Base-by-base conservation (phyloP, 768 basidiomycete genomes). In the Galerina marginata region DNA sequence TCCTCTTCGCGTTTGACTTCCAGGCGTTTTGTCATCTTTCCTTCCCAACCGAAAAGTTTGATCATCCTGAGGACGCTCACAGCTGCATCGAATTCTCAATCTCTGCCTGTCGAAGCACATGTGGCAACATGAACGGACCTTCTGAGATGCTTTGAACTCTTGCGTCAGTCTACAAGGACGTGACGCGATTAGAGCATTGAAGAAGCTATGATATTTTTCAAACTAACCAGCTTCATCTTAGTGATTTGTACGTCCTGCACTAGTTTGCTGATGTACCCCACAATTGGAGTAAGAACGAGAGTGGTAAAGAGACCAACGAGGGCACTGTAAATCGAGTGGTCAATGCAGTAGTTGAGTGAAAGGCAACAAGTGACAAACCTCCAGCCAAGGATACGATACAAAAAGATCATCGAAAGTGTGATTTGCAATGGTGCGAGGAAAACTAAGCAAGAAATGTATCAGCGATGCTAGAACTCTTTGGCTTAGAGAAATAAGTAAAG, bases 31-130 rank as follows among this genome's bases (percentile, higher is more conserved):
- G 80, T 77, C 71, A 89, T 83, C 50, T 85, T 80, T 54, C 81
- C 79, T 77, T 88, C 82, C 82, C 91, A 84, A 6, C 81, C 91
- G 65, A 92, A 91, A 42, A 91, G 74, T 71, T 92, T 92, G 67
- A 90, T 77, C 85, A 90, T 89, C 12, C 88, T 81, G 10, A 90
- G 70, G 20, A 85, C 81, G 58, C 81, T 81, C 68, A 87, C 75
- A 4, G 78, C 86, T 86, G n/a, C 9, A 47, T 6, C 38, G 71
- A 16, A n/a, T 20, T 0, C 33, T 55, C 46, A 16, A 20, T 16
- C 37, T 38, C 29, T 12, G 15, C n/a, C 23, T 38, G 20, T 11
- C n/a, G 25, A 52, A 23, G 6, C 23, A 16, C 7, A 36, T 9
- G 14, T 10, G 49, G 20, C 26, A 4, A n/a, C 3, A 44, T 14